Evolutionary conservation across 164 flowering plant species (phyloP), one percentile per base, ranked within the genome.

Genomic region (Brasenia schreberi): DNA sequence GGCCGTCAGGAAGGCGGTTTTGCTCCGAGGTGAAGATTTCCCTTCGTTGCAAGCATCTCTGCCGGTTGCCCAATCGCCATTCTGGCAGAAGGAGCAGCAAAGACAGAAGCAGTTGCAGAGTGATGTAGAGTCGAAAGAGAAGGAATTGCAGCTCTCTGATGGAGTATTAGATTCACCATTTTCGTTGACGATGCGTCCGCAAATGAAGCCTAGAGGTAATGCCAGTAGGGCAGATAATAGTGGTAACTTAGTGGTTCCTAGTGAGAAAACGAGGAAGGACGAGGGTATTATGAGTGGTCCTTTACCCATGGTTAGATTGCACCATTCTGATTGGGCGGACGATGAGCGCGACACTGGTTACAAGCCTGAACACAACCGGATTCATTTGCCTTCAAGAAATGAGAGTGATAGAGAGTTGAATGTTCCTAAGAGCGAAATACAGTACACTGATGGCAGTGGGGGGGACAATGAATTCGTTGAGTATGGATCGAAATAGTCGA

Each of bases 261-360:
- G 39, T 33, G 39, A 33, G 43, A 73, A 76, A 42, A 65, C 64
- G 33, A 65, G 75, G 65, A 89, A 83, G 79, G 81, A 79, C 62
- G 87, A 83, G 19, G 86, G 80, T 5, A 75, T 70, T 64, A 78
- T 87, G 75, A 82, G 85, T 10, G 84, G 82, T 49, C 94, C 96
- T 5, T 63, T 93, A 42, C 92, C 97, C 9, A 68, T 86, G 44
- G 92, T 91, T 59, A 79, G 80, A 59, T 65, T 89, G 73, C 81
- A 80, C 63, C 92, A 90, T 9, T 84, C 89, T 61, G 97, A 94
- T 71, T 94, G 98, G 98, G 95, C 91, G 45, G 98, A 94, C 75
- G 98, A 94, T 77, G 98, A 94, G 69, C 89, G 98, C 64, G 98
- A 94, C 68, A 89, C 96, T 0, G 76, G 97, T 69, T 79, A 74